These are phyloP conservation scores for Penicillium decumbens DNA, from an alignment of 2,329 filamentous ascomycete species.

Conservation along the genomic window DNA sequence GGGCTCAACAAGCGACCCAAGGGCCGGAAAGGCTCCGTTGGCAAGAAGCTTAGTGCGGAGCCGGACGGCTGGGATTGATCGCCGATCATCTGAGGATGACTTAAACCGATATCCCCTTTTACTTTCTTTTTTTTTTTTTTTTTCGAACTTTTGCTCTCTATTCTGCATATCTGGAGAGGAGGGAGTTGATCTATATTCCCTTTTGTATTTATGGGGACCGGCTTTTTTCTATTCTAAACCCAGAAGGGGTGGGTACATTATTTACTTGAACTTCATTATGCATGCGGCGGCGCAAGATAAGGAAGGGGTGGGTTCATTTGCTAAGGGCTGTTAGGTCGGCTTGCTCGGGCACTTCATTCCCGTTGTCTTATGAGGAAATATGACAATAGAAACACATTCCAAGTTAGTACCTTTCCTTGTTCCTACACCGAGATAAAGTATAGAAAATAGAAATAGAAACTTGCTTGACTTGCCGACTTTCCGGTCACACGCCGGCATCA, in stretches of 20 bases:
- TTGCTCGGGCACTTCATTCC: constrained; percentile 1
- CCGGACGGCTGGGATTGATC: constrained; percentile 31
- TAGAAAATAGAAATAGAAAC: background rate
- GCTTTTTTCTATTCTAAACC: constrained; percentile 5
- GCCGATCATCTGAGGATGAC: constrained; percentile 1
- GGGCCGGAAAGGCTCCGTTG: constrained; percentile 33
- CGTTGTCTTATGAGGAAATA: constrained; percentile 13
- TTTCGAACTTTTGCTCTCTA: constrained; percentile 11
- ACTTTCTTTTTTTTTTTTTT: background rate
- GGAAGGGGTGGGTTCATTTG: constrained; percentile 1
- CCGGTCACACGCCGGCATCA: constrained; percentile 2
- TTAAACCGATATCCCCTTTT: background rate
- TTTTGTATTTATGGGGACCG: constrained; percentile 1
- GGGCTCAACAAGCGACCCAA: constrained; percentile 39
- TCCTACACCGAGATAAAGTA: background rate
- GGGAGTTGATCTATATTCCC: constrained; percentile 15
- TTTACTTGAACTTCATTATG: constrained; percentile 6
- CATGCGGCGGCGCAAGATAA: constrained; percentile 11
- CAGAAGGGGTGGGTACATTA: constrained; percentile 8
- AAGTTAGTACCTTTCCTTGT: background rate
- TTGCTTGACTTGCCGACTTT: constrained; percentile 3
- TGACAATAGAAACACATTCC: constrained; percentile 13
- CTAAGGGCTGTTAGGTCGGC: background rate
- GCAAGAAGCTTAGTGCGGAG: constrained; percentile 39
- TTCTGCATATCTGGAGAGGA: constrained; percentile 18